Percentiles rank a stretch among this genome's conserved stretches.
Evolutionary conservation across 2,329 filamentous ascomycete genomes (phyloP).

Genomic region (Pseudogymnoascus sp.): DNA sequence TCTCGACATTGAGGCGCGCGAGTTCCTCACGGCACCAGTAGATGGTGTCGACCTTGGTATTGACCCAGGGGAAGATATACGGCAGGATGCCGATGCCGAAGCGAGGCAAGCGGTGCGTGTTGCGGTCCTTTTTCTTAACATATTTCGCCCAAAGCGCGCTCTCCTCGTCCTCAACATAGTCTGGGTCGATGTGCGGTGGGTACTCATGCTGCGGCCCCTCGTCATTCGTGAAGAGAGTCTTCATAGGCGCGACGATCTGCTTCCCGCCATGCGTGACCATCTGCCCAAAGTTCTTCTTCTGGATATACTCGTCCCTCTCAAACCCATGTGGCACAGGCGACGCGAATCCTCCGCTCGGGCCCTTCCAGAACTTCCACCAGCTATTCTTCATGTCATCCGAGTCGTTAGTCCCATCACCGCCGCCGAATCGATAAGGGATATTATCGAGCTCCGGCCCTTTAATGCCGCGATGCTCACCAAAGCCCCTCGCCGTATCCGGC

Average conservation of each 20-base stretch:
- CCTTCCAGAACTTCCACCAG: slow-evolving; percentile 61
- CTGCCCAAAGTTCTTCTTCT: slow-evolving; percentile 7
- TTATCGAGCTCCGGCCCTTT: neutral
- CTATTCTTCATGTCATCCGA: slow-evolving; percentile 10
- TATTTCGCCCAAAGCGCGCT: slow-evolving; percentile 75
- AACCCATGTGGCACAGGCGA: slow-evolving; percentile 52
- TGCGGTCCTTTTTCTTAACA: slow-evolving; percentile 70
- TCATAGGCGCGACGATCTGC: neutral
- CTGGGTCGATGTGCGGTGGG: slow-evolving; percentile 51
- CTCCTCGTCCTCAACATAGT: slow-evolving; percentile 52
- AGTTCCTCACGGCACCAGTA: slow-evolving; percentile 83
- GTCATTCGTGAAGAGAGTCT: slow-evolving; percentile 11
- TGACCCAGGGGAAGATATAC: slow-evolving; percentile 49
- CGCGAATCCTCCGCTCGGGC: slow-evolving; percentile 50
- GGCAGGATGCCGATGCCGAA: slow-evolving; percentile 34
- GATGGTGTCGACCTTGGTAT: slow-evolving; percentile 90
- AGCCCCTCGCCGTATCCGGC: neutral
- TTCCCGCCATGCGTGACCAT: neutral
- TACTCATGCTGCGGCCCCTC: slow-evolving; percentile 39
- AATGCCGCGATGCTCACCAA: neutral
- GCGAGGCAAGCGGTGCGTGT: slow-evolving; percentile 69
- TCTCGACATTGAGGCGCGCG: slow-evolving; percentile 81
- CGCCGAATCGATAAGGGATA: slow-evolving; percentile 1
- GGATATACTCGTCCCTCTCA: slow-evolving; percentile 26
- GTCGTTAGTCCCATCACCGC: neutral